A percentile compares a stretch with the other conserved stretches of the same genome.
Conservation (phyloP, 208 protist species). For the Leishmania amazonensis region DNA sequence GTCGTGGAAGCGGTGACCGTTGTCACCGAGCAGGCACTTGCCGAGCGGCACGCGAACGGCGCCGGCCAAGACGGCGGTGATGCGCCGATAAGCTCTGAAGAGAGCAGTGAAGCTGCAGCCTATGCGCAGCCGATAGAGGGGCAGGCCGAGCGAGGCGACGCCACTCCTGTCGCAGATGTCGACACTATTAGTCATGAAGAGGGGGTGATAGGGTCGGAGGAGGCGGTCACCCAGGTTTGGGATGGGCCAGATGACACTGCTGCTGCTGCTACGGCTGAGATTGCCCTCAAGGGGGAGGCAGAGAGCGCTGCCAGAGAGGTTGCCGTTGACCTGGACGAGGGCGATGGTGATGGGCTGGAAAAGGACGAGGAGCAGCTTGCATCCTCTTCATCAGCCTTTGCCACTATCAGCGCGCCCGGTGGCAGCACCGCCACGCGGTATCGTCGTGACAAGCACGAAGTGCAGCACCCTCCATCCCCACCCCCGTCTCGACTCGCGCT, state of each 20-base stretch:
- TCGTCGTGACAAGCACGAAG: background rate
- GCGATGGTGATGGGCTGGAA: background rate
- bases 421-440: background rate
- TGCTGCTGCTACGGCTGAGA: background rate
- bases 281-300: background rate
- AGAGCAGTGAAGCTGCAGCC: background rate
- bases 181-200: background rate
- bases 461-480: background rate
- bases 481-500: slow-evolving; percentile 41
- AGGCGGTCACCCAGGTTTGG: background rate
- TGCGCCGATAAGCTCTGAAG: background rate
- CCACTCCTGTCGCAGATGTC: background rate
- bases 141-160: background rate
- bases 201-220: background rate
- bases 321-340: background rate
- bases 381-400: background rate
- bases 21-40: background rate
- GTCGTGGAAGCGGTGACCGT: too few relatives aligned
- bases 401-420: background rate
- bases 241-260: background rate
- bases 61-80: background rate
- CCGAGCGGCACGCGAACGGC: background rate
- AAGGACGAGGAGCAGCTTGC: background rate
- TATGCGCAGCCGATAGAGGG: background rate
- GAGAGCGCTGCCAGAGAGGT: background rate